Conservation (phyloP, 1,284 basidiomycete species). For the Earliella scabrosa region DNA sequence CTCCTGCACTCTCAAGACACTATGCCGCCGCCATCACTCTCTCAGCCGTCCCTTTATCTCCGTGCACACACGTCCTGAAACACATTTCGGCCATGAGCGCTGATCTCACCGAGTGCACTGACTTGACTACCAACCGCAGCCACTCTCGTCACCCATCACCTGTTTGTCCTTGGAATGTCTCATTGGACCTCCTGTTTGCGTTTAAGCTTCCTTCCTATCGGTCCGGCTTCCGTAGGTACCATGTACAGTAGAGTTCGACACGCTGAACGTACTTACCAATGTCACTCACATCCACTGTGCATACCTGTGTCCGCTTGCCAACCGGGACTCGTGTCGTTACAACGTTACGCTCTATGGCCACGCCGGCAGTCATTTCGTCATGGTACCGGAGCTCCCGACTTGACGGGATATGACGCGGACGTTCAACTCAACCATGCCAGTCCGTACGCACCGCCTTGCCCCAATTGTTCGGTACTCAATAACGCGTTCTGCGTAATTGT, state of each 20-base stretch:
- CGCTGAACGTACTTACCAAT: no score
- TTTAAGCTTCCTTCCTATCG: background rate
- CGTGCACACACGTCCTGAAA: background rate
- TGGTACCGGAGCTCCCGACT: background rate
- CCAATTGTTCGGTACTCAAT: background rate
- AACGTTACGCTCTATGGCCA: background rate
- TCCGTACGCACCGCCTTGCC: background rate
- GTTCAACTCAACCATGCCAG: no score
- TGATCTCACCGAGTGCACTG: background rate
- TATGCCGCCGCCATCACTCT: background rate
- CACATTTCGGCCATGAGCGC: background rate
- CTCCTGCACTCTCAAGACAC: background rate
- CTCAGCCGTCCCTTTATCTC: background rate
- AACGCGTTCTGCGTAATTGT: background rate
- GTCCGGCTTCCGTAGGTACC: background rate
- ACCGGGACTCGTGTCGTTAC: background rate
- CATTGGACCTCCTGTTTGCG: background rate
- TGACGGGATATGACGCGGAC: background rate
- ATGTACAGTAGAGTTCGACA: background rate
- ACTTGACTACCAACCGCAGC: background rate
- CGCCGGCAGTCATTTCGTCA: background rate
- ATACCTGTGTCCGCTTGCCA: background rate
- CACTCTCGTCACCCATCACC: background rate
- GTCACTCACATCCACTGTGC: background rate
- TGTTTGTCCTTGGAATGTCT: background rate